Conservation (phyloP, 2,329 filamentous ascomycete species). For the Pseudogymnoascus sp. region DNA sequence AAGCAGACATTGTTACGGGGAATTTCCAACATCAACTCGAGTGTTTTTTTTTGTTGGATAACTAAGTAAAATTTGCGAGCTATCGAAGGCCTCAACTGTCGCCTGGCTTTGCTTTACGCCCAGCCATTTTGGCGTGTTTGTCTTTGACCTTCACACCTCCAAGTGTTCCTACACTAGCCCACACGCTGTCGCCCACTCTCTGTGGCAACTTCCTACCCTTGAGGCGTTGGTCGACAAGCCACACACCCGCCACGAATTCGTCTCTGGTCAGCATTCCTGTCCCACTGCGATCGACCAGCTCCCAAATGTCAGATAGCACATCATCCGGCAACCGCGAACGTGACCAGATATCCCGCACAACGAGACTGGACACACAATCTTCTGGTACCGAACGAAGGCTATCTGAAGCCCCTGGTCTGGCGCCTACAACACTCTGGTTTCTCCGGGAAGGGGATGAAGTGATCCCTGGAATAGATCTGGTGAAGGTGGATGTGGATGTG, state of each 20-base stretch:
- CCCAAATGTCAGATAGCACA: conserved; percentile 69
- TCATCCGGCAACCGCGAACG: conserved; percentile 59
- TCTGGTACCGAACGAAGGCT: conserved; percentile 21
- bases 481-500: conserved; percentile 17
- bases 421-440: neutral
- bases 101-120: neutral
- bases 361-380: conserved; percentile 55
- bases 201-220: conserved; percentile 69
- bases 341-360: conserved; percentile 68
- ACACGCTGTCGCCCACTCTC: conserved; percentile 65
- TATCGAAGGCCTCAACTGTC: neutral
- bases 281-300: conserved; percentile 54
- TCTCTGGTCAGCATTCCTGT: conserved; percentile 52
- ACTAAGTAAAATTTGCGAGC: neutral
- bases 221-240: conserved; percentile 74
- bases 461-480: neutral
- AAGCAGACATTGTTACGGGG: neutral
- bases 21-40: neutral
- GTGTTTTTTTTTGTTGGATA: neutral
- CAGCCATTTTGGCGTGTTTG: neutral
- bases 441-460: neutral
- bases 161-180: conserved; percentile 54
- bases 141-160: conserved; percentile 28
- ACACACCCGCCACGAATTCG: conserved; percentile 77
- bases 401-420: conserved; percentile 12